Percentiles rank a stretch among this genome's conserved stretches.
Conservation (phyloP, 2,329 filamentous ascomycete species). For the Chaetomium sp. region DNA sequence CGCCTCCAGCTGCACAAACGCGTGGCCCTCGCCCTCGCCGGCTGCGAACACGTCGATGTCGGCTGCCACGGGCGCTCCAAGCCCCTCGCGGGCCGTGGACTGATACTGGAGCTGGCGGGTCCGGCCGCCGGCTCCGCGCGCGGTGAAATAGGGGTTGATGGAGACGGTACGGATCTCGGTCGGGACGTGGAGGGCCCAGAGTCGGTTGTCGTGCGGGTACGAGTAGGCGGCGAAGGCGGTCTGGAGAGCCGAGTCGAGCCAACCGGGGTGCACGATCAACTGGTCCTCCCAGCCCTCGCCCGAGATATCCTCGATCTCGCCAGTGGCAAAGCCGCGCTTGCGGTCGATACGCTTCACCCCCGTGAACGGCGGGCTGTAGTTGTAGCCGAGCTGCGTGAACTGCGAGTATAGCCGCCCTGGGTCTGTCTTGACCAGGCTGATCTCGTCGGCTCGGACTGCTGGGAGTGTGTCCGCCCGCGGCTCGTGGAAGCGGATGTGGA, state of each 20-base stretch:
- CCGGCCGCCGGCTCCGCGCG: background rate
- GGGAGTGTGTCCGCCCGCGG: constrained; percentile 2
- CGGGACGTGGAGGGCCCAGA: background rate
- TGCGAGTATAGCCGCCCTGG: constrained; percentile 14
- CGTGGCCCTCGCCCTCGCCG: background rate
- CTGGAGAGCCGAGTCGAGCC: constrained; percentile 44
- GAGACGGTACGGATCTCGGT: constrained; percentile 1
- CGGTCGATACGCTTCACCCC: constrained; percentile 13
- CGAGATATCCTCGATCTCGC: background rate
- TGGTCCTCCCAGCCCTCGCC: background rate
- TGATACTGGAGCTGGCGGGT: constrained; percentile 8
- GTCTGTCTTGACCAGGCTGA: constrained; percentile 17
- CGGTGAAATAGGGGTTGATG: constrained; percentile 4
- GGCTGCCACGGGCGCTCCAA: background rate
- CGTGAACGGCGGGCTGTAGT: constrained; percentile 22
- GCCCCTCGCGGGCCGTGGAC: background rate
- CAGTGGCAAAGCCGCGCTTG: constrained; percentile 10
- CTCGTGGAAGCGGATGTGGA: background rate
- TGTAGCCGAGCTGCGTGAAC: constrained; percentile 19
- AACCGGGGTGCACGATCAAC: constrained; percentile 41
- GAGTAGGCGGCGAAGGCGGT: constrained; percentile 25
- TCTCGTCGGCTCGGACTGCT: background rate
- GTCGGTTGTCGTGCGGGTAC: background rate
- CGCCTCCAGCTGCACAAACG: constrained; percentile 4
- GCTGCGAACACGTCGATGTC: constrained; percentile 4